phyloP scores from a whole-genome alignment of 805 yeast species.

The Metschnikowia dekortorum region DNA sequence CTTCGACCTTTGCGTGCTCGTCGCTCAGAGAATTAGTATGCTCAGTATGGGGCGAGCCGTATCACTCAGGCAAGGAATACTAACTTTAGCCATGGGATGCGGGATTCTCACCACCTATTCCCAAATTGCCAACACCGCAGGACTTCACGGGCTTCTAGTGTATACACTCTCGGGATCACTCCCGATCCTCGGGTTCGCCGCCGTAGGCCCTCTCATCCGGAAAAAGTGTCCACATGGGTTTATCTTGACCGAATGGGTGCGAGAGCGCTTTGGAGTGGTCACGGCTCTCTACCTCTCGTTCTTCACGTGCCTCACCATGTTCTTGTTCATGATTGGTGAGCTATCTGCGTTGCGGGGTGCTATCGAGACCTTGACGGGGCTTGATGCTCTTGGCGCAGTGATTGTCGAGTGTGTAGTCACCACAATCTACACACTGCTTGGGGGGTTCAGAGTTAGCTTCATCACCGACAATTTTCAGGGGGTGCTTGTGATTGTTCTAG shows the following conservation, averaged over 20 bases:
- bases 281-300: constrained; percentile 73
- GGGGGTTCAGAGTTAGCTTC: constrained; percentile 87
- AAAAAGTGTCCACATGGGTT: constrained; percentile 83
- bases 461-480: constrained; percentile 86
- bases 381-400: constrained; percentile 74
- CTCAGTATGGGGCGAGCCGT: too few relatives aligned
- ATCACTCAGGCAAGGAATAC: neutral
- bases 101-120: constrained; percentile 85
- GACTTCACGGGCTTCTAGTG: constrained; percentile 81
- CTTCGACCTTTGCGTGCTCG: too few relatives aligned
- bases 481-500: constrained; percentile 57
- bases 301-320: constrained; percentile 81
- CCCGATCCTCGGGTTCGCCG: constrained; percentile 81
- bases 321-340: constrained; percentile 83
- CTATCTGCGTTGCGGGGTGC: constrained; percentile 76
- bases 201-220: constrained; percentile 76
- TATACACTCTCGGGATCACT: constrained; percentile 76
- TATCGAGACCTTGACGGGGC: constrained; percentile 69
- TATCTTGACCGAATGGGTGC: constrained; percentile 92
- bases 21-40: too few relatives aligned
- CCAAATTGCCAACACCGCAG: constrained; percentile 79
- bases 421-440: constrained; percentile 78
- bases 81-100: constrained; percentile 69
- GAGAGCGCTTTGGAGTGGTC: constrained; percentile 68
- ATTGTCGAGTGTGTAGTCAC: constrained; percentile 86